Base-by-base conservation (phyloP, 306 rosid species). In the Rubus idaeus region DNA sequence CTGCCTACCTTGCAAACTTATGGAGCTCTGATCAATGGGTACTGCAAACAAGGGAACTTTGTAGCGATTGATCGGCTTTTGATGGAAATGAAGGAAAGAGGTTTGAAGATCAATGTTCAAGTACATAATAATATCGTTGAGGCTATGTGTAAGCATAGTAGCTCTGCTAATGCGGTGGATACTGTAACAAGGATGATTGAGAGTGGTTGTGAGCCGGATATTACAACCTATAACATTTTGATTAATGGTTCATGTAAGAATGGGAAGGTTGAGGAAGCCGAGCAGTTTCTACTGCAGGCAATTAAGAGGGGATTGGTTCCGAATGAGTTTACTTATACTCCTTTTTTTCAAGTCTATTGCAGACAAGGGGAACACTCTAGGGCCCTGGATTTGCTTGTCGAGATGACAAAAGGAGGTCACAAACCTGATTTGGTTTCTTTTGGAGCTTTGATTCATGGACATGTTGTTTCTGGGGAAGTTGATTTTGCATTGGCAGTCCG, bases 391-490 rank as follows among this genome's bases (percentile, higher is more conserved):
- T 66, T 91, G 51, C 87, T 94, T 76, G 70, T 88, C 47, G 89
- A 80, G 86, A 88, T 94, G 83, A 87, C 87, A 80, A 89, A 87
- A 81, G 78, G 76, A 55, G 97, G 91, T 50, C 84, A 85, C 3
- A 81, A 86, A 58, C 82, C 90, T 10, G 97, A 94, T 81, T 76
- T 86, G 91, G 91, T 87, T 81, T 85, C 90, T 8, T 90, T 87
- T 82, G 91, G 96, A 76, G 89, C 96, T 86, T 80, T 94, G 73
- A 83, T 91, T 76, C 96, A 91, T 75, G 98, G 98, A 84, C 74
- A 76, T 70, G 79, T 91, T 76, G 77, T 75, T 77, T 85, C 79
- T 6, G 91, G 92, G 79, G 89, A 88, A 75, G 84, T 94, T 40
- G 89, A 88, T 79, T 81, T 68, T 76, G 98, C 98, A 8, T 68